Percentiles rank a stretch among this genome's conserved stretches.
Conservation (phyloP, 805 yeast species). For the Zygosaccharomyces lentus region DNA sequence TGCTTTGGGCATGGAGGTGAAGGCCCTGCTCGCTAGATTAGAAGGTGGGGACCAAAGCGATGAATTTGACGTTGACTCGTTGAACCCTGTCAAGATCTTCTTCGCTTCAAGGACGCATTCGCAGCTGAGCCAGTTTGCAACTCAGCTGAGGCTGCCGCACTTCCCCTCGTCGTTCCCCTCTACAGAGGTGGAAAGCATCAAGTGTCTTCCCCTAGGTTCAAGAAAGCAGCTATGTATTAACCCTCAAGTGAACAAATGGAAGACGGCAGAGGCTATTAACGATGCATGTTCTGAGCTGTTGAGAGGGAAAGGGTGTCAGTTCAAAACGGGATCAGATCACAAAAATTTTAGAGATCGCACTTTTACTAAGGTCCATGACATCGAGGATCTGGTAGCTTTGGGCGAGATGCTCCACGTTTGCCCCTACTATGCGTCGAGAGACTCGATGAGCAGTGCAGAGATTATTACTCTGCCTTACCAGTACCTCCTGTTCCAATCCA, state of each 20-base stretch:
- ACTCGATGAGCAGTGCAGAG: slow-evolving; percentile 57
- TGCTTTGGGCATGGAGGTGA: slow-evolving; percentile 44
- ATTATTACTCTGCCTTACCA: slow-evolving; percentile 85
- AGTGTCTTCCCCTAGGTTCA: slow-evolving; percentile 73
- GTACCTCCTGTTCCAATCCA: slow-evolving; percentile 53
- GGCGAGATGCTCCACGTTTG: slow-evolving; percentile 61
- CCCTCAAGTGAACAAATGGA: slow-evolving; percentile 48
- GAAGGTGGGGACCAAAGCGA: slow-evolving; percentile 24
- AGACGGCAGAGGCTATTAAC: slow-evolving; percentile 54
- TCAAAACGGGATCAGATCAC: slow-evolving; percentile 38
- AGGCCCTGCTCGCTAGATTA: slow-evolving; percentile 43
- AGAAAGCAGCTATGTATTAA: slow-evolving; percentile 82
- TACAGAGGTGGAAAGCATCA: slow-evolving; percentile 46
- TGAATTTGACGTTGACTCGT: slow-evolving; percentile 21
- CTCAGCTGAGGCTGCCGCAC: slow-evolving; percentile 57
- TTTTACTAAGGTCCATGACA: slow-evolving; percentile 59
- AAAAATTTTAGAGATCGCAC: slow-evolving; percentile 51
- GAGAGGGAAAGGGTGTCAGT: slow-evolving; percentile 23
- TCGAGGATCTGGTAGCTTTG: slow-evolving; percentile 65
- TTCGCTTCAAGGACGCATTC: slow-evolving; percentile 90
- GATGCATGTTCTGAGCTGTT: slow-evolving; percentile 71
- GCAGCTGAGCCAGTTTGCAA: slow-evolving; percentile 74
- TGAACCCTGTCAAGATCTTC: slow-evolving; percentile 46
- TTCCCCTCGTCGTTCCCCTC: slow-evolving; percentile 56
- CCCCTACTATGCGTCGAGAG: slow-evolving; percentile 76